Evolutionary conservation across 495 filamentous ascomycete genomes (phyloP), one percentile per base, ranked within the genome.

Genomic region (Penicillium cosmopolitanum): DNA sequence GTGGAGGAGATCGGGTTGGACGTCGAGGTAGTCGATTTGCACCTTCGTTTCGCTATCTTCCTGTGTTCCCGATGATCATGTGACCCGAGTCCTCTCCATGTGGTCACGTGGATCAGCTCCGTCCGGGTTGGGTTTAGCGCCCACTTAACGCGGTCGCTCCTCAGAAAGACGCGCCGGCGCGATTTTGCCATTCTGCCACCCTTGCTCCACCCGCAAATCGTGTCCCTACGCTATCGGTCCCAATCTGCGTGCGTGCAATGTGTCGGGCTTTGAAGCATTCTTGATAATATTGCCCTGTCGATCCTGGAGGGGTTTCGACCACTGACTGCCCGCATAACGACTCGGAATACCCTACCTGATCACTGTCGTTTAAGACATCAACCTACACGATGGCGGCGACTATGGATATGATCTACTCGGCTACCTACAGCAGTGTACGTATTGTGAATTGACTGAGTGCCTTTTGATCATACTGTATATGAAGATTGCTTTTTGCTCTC

Each of bases 371-470:
- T 38, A 31, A 31, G 46, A 65, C 64, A 56, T 56, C 57, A 54
- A 71, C 65, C 47, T 61, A 62, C 65, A 73, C 64, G 56, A 82
- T 82, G 79, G 78, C 76, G 56, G 71, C 63, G 21, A 70, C 28
- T 8, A 7, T 70, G 56, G 69, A 68, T 21, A 69, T 72, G 62
- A 86, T 97, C 53, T 97, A 92, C 74, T 92, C 89, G 73, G 93
- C 92, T 50, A 96, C 93, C 0, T 97, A 97, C 73, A 96, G 93
- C 75, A 91, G 89, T 85, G 93, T 97, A 81, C 76, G 88, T 80
- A 31, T 9, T n/a, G 33, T n/a, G 36, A 12, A 38, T 5, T 13
- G 36, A 38, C 36, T 13, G 36, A 38, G 15, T 2, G 36, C 12
- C 4, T 38, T 13, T n/a, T 38, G 4, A 5, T 38, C 36, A 13